Conservation (phyloP, 2,329 filamentous ascomycete species). For the Laburnicola sp. region DNA sequence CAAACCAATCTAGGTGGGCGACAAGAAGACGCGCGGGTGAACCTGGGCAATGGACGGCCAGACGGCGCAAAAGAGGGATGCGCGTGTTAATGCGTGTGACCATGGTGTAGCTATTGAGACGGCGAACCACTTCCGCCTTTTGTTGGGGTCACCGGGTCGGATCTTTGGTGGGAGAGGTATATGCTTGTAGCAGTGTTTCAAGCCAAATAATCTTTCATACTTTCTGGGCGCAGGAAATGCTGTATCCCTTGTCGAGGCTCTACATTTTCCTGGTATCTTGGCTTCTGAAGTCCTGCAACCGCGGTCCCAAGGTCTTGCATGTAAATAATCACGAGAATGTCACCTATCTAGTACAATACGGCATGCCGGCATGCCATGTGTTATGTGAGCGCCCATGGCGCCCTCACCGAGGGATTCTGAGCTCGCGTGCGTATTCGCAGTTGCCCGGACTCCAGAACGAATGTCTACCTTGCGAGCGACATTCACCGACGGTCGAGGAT, state of each 20-base stretch:
- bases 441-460: too few relatives aligned
- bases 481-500: too few relatives aligned
- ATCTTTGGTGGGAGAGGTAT: background rate
- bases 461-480: too few relatives aligned
- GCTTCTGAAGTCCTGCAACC: too few relatives aligned
- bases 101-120: background rate
- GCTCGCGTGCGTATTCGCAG: too few relatives aligned
- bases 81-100: slow-evolving; percentile 65
- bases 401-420: too few relatives aligned
- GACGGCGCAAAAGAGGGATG: slow-evolving; percentile 85
- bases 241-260: background rate
- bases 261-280: background rate
- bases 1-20: slow-evolving; percentile 58
- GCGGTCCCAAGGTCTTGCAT: too few relatives aligned
- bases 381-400: too few relatives aligned
- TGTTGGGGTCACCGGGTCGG: background rate
- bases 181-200: background rate
- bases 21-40: slow-evolving; percentile 73
- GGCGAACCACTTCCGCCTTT: too few relatives aligned
- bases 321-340: too few relatives aligned
- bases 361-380: too few relatives aligned
- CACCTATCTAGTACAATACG: too few relatives aligned
- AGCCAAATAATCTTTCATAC: background rate
- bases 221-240: background rate
- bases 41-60: slow-evolving; percentile 72